Evolutionary conservation across 2,329 filamentous ascomycete genomes (phyloP).

Genomic region (Cytospora piceicola): DNA sequence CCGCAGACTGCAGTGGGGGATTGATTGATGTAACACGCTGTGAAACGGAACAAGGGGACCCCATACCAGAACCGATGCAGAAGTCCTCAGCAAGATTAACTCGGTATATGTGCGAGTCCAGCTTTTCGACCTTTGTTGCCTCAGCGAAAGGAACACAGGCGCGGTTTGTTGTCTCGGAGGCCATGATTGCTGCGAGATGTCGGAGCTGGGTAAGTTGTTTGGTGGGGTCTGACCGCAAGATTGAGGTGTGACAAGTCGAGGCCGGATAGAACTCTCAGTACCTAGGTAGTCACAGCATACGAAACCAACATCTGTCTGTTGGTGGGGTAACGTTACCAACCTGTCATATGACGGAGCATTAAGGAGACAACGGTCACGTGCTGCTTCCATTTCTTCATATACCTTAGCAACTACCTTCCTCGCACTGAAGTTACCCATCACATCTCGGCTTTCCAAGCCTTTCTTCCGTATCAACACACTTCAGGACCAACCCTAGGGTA

Average conservation of each 20-base stretch:
- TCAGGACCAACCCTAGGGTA: background rate
- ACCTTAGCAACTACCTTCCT: background rate
- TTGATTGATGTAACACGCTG: background rate
- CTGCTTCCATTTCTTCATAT: background rate
- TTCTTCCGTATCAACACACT: background rate
- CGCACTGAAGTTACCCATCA: background rate
- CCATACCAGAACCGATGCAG: constrained; percentile 35
- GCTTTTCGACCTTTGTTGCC: constrained; percentile 32
- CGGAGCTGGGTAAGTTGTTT: background rate
- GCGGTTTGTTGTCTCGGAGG: constrained; percentile 6
- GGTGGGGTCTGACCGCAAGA: background rate
- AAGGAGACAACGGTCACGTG: background rate
- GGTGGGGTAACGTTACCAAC: background rate
- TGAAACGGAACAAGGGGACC: background rate
- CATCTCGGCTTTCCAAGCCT: background rate
- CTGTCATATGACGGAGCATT: background rate
- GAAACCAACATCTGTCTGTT: background rate
- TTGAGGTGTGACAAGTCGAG: no score
- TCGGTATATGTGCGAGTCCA: constrained; percentile 35
- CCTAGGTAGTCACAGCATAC: no score
- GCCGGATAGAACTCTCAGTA: no score
- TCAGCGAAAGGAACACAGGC: constrained; percentile 27
- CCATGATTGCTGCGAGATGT: background rate
- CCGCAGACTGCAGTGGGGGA: background rate
- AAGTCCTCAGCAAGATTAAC: constrained; percentile 34